Evolutionary conservation across 1,139 yeast species (phyloP).

Genomic region (Wickerhamomyces sp.): DNA sequence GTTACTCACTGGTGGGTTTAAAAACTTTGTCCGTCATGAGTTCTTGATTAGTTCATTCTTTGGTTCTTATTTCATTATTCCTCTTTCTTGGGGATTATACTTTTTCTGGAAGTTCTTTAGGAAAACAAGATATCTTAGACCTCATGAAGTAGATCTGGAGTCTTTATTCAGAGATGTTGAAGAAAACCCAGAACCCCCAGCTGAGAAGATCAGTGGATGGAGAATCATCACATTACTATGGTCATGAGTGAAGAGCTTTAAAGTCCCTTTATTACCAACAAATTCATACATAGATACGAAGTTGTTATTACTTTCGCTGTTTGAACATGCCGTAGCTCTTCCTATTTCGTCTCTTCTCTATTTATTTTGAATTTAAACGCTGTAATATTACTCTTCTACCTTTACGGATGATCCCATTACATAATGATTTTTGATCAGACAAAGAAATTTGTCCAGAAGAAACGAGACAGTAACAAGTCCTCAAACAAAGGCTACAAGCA

Average conservation of each 20-base stretch:
- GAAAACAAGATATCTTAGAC: constrained; percentile 22
- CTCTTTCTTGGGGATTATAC: constrained; percentile 26
- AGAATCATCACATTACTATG: background rate
- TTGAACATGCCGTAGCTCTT: no score
- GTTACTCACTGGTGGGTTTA: constrained; percentile 35
- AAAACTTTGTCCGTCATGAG: constrained; percentile 31
- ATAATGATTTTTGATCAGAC: no score
- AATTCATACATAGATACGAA: no score
- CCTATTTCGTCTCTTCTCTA: no score
- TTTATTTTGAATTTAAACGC: no score
- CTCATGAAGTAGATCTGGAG: constrained; percentile 30
- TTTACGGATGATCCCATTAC: no score
- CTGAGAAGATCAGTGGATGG: constrained; percentile 1
- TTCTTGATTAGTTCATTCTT: constrained; percentile 31
- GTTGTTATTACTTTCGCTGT: no score
- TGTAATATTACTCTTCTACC: no score
- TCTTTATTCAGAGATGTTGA: constrained; percentile 30
- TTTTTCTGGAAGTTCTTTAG: constrained; percentile 27
- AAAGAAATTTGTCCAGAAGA: no score
- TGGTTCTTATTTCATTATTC: constrained; percentile 32
- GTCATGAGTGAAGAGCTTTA: background rate
- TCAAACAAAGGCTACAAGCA: no score
- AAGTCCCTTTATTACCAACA: no score
- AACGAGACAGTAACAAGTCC: no score
- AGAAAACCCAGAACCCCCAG: constrained; percentile 31